Evolutionary conservation across 2,329 filamentous ascomycete genomes (phyloP), one percentile per base, ranked within the genome.

Genomic region (Fusarium annulatum): DNA sequence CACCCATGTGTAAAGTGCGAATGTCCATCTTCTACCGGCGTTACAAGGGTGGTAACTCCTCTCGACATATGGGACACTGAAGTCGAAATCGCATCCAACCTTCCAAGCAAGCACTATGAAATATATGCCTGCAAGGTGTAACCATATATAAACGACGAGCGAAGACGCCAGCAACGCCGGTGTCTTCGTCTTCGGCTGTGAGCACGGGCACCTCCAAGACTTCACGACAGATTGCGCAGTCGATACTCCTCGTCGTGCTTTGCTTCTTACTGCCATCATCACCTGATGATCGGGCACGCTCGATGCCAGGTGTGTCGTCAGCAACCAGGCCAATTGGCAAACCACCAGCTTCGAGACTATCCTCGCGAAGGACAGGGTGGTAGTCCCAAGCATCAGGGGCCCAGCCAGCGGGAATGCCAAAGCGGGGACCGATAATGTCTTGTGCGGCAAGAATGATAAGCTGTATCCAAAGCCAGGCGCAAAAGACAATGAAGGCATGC

Each of bases 171-270:
- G 90, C 85, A 65, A 91, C 88, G 38, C 89, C 88, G 1, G 82
- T 81, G 15, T 88, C 87, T 48, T 87, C 86, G 45, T 86, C 86
- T 15, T 87, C 88, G 2, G 88, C 86, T 57, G 87, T 87, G 38
- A 97, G 84, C 28, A 98, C 92, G 0, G 95, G 94, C 5, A 98
- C 94, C 80, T 98, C 94, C 23, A 99, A 91, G 51, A 93, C 88
- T 82, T 97, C 95, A 83, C 96, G 93, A 81, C 96, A 99, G 75
- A 99, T 98, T 23, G 95, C 94, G 82, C 96, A 99, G 84, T 98
- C 95, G 68, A 97, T 96, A 2, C 81, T 89, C 51, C 88, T 83
- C 18, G 79, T 80, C 56, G 76, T 80, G 39, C 78, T 79, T 34
- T 75, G 68, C 61, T 74, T 75, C 64, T 78, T 79, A 36, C 82